These are phyloP conservation scores for Penicillium taxi DNA, from an alignment of 495 filamentous ascomycete species.

Conservation along the genomic window DNA sequence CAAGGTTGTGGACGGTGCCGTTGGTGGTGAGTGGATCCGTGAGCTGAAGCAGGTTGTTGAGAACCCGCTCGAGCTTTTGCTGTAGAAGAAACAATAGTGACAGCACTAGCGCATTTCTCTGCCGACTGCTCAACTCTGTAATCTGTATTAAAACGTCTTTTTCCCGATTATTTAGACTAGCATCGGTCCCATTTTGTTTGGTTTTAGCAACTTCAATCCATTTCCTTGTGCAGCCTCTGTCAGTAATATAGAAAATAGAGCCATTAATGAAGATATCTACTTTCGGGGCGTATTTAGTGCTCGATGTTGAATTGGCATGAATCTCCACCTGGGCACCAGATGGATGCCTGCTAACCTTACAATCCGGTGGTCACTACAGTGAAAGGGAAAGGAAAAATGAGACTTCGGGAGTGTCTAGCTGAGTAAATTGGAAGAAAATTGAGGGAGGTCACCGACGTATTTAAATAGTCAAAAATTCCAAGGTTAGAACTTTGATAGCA, in stretches of 20 bases:
- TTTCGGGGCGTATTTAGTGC: too few species aligned
- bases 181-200: conserved; percentile 26
- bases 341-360: too few species aligned
- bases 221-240: conserved; percentile 7
- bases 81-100: conserved; percentile 44
- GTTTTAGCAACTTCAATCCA: conserved; percentile 34
- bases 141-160: conserved; percentile 41
- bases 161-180: conserved; percentile 23
- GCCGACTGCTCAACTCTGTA: conserved; percentile 16
- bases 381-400: too few species aligned
- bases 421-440: too few species aligned
- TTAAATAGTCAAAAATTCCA: too few species aligned
- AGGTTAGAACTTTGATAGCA: too few species aligned
- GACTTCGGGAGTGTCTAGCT: too few species aligned
- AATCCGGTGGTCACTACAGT: too few species aligned
- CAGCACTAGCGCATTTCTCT: conserved; percentile 1
- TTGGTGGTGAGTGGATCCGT: conserved; percentile 93
- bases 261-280: too few species aligned
- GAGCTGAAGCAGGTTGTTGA: conserved; percentile 97
- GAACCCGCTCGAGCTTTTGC: conserved; percentile 88
- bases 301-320: too few species aligned
- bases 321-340: too few species aligned
- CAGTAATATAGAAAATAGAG: not conserved
- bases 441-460: too few species aligned
- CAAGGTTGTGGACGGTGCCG: conserved; percentile 87